These are phyloP conservation scores for Stagonosporopsis cucurbitacearum DNA, from an alignment of 2,329 filamentous ascomycete species.

Conservation along the genomic window DNA sequence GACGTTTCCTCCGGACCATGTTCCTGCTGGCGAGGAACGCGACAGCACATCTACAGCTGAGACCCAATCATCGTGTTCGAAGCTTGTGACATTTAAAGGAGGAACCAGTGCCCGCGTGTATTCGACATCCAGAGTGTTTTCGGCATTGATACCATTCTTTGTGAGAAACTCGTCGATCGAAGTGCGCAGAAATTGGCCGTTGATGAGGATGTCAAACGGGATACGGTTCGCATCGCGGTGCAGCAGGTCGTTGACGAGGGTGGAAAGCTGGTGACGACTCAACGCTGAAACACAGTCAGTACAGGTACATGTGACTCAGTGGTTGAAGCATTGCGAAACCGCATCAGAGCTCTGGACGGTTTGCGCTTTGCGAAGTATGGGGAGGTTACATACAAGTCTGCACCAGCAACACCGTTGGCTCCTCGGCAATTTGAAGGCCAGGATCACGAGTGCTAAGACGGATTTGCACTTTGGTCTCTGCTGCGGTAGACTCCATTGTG, in stretches of 20 bases:
- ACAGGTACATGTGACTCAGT: not conserved
- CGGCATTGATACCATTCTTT: slow-evolving; percentile 83
- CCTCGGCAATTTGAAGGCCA: slow-evolving; percentile 42
- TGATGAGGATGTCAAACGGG: slow-evolving; percentile 93
- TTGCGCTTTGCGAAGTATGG: not conserved
- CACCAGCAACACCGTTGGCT: slow-evolving; percentile 41
- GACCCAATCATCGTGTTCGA: slow-evolving; percentile 98
- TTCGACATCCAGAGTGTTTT: slow-evolving; percentile 85
- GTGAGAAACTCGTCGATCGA: slow-evolving; percentile 90
- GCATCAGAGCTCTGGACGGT: not conserved
- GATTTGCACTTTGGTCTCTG: slow-evolving; percentile 45
- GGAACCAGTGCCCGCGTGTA: slow-evolving; percentile 93
- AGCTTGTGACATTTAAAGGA: slow-evolving; percentile 86
- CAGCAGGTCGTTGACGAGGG: slow-evolving; percentile 67
- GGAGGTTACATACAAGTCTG: slow-evolving; percentile 38
- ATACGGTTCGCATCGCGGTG: slow-evolving; percentile 66
- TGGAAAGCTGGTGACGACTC: slow-evolving; percentile 58
- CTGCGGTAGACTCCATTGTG: slow-evolving; percentile 35
- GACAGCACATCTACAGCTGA: slow-evolving; percentile 85
- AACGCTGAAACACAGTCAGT: slow-evolving; percentile 33
- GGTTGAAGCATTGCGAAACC: not conserved
- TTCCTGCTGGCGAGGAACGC: slow-evolving; percentile 64
- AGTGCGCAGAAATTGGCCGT: slow-evolving; percentile 88
- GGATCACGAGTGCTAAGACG: slow-evolving; percentile 45
- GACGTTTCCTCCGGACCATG: slow-evolving; percentile 59